phyloP scores from a whole-genome alignment of 2,329 filamentous ascomycete species.

The Penicillium griseofulvum region DNA sequence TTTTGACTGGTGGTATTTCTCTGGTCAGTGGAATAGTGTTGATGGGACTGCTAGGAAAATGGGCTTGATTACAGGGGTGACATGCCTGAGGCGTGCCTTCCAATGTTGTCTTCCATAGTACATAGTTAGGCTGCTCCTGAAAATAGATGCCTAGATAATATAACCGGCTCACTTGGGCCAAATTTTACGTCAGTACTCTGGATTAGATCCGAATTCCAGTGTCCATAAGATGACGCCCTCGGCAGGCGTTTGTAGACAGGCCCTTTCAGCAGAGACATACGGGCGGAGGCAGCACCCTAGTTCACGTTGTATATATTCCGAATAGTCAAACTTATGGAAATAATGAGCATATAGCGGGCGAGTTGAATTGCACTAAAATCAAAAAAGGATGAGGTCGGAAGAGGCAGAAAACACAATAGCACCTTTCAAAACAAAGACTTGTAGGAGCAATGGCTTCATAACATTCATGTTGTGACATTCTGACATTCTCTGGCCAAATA shows the following conservation, averaged over 20 bases:
- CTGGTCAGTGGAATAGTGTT: conserved; percentile 62
- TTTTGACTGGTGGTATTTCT: conserved; percentile 51
- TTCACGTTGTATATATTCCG: background rate
- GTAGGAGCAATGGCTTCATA: too few species aligned
- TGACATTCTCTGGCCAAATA: background rate
- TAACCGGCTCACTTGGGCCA: background rate
- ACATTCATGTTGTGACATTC: background rate
- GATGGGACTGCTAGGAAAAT: conserved; percentile 74
- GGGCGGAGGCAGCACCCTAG: background rate
- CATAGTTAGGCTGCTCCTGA: background rate
- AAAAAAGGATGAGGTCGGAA: background rate
- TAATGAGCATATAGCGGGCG: background rate
- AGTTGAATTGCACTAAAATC: background rate
- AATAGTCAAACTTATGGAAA: background rate
- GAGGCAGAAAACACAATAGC: too few species aligned
- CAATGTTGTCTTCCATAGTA: background rate
- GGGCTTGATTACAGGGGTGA: conserved; percentile 52
- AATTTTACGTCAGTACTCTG: background rate
- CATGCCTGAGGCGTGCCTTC: too few species aligned
- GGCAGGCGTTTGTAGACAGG: too few species aligned
- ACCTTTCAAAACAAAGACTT: too few species aligned
- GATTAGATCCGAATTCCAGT: background rate
- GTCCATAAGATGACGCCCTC: too few species aligned
- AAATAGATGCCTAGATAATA: background rate
- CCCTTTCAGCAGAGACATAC: too few species aligned